Evolutionary conservation across 2,329 filamentous ascomycete species (phyloP), one percentile per base, ranked within the genome.

Genomic region (Ceratocystis ficicola): DNA sequence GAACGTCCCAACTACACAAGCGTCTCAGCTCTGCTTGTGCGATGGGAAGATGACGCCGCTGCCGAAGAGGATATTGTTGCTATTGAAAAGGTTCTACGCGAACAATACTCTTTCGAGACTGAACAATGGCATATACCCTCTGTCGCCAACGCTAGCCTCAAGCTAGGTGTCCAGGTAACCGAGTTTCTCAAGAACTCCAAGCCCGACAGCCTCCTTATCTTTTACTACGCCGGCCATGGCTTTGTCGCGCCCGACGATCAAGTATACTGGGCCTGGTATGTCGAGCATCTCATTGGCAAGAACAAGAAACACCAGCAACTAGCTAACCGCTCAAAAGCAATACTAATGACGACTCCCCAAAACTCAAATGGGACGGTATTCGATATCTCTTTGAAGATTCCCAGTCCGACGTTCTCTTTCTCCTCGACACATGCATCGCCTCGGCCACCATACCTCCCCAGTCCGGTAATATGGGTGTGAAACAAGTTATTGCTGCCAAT

Each of bases 251-350:
- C 77, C 10, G 82, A 86, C 72, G 80, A 80, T 70, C 82, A 86
- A 73, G 75, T 86, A 30, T 86, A 85, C 72, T 87, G 84, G 84
- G 83, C 84, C 66, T 83, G 82, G 84, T 87, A 78, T 77, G 83
- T 67, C 32, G 25, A 30, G 17, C 32, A 32, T 30, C 17, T 25
- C 55, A 4, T 30, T n/a, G 44, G 22, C 12, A 52, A 46, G n/a
- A 36, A 32, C 28, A 57, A 62, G 17, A 36, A 15, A 30, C 41
- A 17, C 22, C 41, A 75, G 77, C 80, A 72, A 81, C 62, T 67
- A 64, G 64, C 65, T 36, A 64, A 64, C 62, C 60, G 15, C 36
- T 48, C 67, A 60, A 63, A 72, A 86, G 84, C 74, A 83, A 83
- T 73, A 69, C 78, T 57, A 77, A 79, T 60, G 80, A 82, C 68